A percentile compares a stretch with the other conserved stretches of the same genome.
Conservation (phyloP, 768 basidiomycete genomes). For the Rhizopogon vinicolor region DNA sequence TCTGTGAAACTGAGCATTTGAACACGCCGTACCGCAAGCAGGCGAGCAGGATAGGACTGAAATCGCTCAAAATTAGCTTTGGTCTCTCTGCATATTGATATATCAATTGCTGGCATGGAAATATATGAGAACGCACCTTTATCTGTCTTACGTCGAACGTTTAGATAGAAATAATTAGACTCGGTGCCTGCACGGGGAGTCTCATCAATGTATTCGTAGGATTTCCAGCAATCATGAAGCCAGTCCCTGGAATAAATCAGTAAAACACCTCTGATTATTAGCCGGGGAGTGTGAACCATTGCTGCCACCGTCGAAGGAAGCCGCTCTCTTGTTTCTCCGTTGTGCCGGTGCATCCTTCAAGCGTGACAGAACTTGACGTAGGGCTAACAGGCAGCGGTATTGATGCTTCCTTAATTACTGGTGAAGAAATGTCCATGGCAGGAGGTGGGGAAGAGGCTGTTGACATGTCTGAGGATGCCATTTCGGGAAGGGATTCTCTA, state of each 20-base stretch:
- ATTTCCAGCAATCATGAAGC: not conserved
- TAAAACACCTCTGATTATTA: not conserved
- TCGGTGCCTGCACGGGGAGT: not conserved
- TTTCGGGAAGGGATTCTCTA: not conserved
- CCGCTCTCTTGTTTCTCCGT: constrained; percentile 1
- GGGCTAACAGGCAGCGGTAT: not conserved
- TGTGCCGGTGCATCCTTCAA: not conserved
- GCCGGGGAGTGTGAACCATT: not conserved
- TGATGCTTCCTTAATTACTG: not conserved
- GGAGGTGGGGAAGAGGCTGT: not conserved
- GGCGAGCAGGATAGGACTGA: not conserved
- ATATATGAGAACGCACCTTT: not conserved
- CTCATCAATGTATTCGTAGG: not conserved
- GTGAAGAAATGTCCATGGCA: not conserved
- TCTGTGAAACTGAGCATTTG: not conserved
- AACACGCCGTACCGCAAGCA: not conserved
- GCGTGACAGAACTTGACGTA: not conserved
- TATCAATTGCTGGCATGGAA: not conserved
- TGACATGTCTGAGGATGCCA: not conserved
- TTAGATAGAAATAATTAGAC: not conserved
- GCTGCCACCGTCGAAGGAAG: constrained; percentile 3
- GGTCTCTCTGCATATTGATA: not conserved
- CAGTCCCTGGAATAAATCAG: constrained; percentile 2
- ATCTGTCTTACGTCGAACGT: not conserved
- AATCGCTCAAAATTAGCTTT: not conserved